Base-by-base conservation (phyloP, 805 yeast genomes). In the Lachancea thermotolerans region DNA sequence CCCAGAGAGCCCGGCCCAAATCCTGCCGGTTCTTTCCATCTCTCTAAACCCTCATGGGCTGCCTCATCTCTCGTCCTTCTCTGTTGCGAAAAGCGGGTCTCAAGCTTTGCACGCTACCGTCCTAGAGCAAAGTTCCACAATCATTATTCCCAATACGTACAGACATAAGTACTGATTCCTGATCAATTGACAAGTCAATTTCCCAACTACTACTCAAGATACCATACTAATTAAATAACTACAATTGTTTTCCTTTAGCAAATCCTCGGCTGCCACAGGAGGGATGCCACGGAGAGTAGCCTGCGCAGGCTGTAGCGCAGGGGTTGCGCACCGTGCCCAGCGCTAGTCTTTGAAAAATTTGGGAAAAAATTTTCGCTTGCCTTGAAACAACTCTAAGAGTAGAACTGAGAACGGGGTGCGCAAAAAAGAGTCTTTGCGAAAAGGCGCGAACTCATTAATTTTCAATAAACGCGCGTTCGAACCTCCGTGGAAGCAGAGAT, bases 151-250 rank as follows among this genome's bases (percentile, higher is more conserved):
- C 15, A 15, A 40, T 40, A 40, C 43, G 43, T 40, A 40, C 43
- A 40, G 43, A 40, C 43, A 40, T 40, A 34, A 12, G 31, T 40
- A 34, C 27, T 40, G 43, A 34, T 40, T 40, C 43, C 43, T 40
- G 43, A 40, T 40, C 43, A 40, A 40, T 40, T 15, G 12, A 11
- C 11, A 10, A 34, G 16, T 16, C 21, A 34, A 15, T n/a, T 34
- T 34, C n/a, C 21, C 37, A 10, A 15, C 21, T 34, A 14, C n/a
- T 10, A 30, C 8, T 30, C 33, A 30, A 30, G 33, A 4, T 30
- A 14, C 14, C 33, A 30, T 12, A 30, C 33, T 14, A 30, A 21
- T 21, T 21, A 21, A 21, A 21, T 21, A 21, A 21, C 25, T 21
- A 21, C 25, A 21, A 21, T 21, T 21, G 25, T 21, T 21, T 21